Base-by-base conservation (phyloP, 2,329 filamentous ascomycete species). In the Diaporthe batatas region DNA sequence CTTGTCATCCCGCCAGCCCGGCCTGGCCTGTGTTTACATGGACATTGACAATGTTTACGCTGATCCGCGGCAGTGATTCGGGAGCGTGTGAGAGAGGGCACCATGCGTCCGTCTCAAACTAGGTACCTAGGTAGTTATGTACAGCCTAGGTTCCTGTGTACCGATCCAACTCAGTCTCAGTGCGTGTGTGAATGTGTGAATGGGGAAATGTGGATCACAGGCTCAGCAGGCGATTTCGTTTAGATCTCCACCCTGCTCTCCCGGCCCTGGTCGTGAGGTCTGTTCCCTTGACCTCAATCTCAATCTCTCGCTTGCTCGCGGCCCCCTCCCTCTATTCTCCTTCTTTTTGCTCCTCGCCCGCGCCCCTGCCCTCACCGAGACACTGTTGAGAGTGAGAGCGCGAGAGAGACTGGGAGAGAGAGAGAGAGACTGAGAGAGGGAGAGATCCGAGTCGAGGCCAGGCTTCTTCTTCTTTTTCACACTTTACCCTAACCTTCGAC, bases 141-240 rank as follows among this genome's bases (percentile, higher is more conserved):
- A n/a, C n/a, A n/a, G n/a, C n/a, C n/a, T n/a, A 29, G 29, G 29
- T 29, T 29, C 29, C 29, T 29, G 5, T 29, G 29, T 29, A 29
- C 12, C 36, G 57, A 21, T 23, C 57, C 42, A 49, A n/a, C 29
- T 47, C 68, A 68, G n/a, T 23, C 51, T 23, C 51, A 34, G 53
- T 44, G 42, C 25, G 42, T 70, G 44, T 59, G 29, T 55, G 36
- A 29, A 53, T 39, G 36, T 39, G 55, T 62, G 36, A 53, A 53
- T 39, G 42, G 49, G 34, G 62, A 70, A 70, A 32, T 51, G 68
- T 70, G 68, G 68, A 53, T 42, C 55, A 53, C 34, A 42, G 68
- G 68, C 68, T 62, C 44, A 62, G 29, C 44, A 59, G 68, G 55
- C 55, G 55, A 70, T 70, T 68, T 70, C 49, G 68, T 59, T 70